Conservation (phyloP, 73 alveolate genomes). For the Tetrahymena elliotti region DNA sequence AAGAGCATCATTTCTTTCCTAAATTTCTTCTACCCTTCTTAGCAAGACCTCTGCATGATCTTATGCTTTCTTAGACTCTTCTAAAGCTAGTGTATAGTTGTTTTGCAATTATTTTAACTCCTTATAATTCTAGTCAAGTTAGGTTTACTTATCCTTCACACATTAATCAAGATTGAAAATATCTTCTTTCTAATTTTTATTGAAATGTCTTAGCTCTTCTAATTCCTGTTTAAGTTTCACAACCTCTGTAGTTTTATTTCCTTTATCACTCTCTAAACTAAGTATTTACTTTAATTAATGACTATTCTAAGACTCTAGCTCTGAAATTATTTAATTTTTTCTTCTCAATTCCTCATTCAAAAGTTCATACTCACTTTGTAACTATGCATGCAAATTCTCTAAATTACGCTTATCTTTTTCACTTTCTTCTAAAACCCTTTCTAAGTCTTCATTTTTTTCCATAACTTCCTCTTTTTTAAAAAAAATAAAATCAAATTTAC, state of each 20-base stretch:
- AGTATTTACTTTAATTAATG: neutral
- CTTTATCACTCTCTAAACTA: neutral
- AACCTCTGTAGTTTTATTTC: neutral
- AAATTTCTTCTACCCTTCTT: neutral
- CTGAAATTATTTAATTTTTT: neutral
- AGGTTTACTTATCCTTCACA: neutral
- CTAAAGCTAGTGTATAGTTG: neutral
- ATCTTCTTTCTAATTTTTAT: neutral
- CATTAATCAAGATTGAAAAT: neutral
- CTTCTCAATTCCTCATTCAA: neutral
- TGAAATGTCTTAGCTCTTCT: neutral
- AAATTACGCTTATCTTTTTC: neutral
- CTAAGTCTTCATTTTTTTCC: neutral
- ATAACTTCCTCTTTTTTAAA: neutral
- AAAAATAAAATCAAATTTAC: neutral
- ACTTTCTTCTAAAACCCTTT: neutral
- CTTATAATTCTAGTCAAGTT: neutral
- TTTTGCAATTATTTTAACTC: neutral
- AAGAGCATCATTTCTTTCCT: neutral
- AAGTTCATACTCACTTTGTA: neutral
- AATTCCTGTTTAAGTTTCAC: neutral
- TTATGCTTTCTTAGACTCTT: neutral
- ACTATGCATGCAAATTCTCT: neutral
- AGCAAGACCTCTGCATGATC: neutral
- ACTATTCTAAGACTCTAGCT: neutral